Base-by-base conservation (phyloP, 257 asterid species). In the Anisodus tanguticus region DNA sequence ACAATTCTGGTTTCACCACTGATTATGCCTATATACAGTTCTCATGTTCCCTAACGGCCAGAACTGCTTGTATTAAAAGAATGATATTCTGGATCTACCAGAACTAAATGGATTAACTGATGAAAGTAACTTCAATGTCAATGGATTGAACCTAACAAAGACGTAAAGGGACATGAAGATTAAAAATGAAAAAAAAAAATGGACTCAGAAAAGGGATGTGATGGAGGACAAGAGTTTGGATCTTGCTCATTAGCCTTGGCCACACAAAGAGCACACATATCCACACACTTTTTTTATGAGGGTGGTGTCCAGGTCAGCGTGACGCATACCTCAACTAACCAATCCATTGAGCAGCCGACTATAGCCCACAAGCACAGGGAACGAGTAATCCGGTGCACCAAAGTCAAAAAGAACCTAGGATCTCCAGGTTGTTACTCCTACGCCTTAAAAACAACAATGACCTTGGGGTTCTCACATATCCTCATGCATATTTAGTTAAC, bases 361-460 rank as follows among this genome's bases (percentile, higher is more conserved):
- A 19, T 19, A 22, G 41, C 62, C 43, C 43, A 49, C 45, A 49
- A 19, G 62, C 45, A 74, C 8, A 74, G 45, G 22, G 81, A 74
- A 13, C 35, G n/a, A 49, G 22, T 74, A 49, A 74, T 5, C 8
- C 22, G 0, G 62, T 49, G 62, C 80, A 49, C 60, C 62, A 49
- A 49, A 74, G 62, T 22, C 22, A 47, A 51, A 49, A 22, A 3
- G 10, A 26, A 12, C 43, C 80, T 74, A 6, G 62, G 19, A 47
- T 22, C 62, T 74, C 62, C 45, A 74, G 62, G 12, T 26, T 74
- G 60, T 37, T 74, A 72, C 43, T 72, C 15, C 80, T 19, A 47
- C 9, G 9, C 60, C 59, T 11, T 11, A 13, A 47, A 11, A 22
- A n/a, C 60, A 71, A 19, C 9, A 71, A 71, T 45, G 79, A 49